Conservation (phyloP, 108 stramenopile genomes). For the Cyclotella cryptica region DNA sequence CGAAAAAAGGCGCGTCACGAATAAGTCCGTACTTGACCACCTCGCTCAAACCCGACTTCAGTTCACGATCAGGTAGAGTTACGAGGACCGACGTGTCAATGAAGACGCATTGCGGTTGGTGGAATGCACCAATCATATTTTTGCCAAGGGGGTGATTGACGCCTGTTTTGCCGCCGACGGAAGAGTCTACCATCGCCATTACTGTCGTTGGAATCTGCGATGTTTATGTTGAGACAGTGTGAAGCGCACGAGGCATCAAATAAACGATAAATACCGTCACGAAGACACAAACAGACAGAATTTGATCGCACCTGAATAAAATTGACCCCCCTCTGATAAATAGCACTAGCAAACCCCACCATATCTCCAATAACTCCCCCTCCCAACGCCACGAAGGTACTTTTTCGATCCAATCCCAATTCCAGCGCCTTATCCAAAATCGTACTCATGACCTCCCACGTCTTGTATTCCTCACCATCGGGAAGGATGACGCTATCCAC, state of each 20-base stretch:
- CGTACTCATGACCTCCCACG: constrained; percentile 64
- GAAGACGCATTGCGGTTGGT: constrained; percentile 96
- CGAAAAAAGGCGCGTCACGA: constrained; percentile 91
- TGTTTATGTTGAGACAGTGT: background rate
- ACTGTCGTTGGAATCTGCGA: constrained; percentile 93
- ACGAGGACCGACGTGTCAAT: constrained; percentile 85
- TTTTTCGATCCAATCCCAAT: constrained; percentile 83
- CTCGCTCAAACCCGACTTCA: constrained; percentile 91
- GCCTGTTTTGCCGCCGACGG: constrained; percentile 98
- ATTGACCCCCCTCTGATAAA: constrained; percentile 96
- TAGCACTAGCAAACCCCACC: constrained; percentile 97
- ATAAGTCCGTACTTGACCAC: constrained; percentile 97
- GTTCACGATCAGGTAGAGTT: constrained; percentile 95
- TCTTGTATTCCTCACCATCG: constrained; percentile 89
- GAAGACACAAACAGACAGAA: background rate
- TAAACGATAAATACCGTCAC: background rate
- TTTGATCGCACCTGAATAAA: constrained; percentile 84
- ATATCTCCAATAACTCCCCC: constrained; percentile 99
- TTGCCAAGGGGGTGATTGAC: constrained; percentile 97
- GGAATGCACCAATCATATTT: constrained; percentile 99
- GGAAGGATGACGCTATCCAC: constrained; percentile 83
- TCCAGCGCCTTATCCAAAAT: constrained; percentile 84
- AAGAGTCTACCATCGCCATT: constrained; percentile 99
- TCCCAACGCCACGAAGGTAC: constrained; percentile 94
- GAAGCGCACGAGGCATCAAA: background rate